These are phyloP conservation scores for Sutorius eximius DNA, from an alignment of 1,284 basidiomycete species.

Conservation along the genomic window DNA sequence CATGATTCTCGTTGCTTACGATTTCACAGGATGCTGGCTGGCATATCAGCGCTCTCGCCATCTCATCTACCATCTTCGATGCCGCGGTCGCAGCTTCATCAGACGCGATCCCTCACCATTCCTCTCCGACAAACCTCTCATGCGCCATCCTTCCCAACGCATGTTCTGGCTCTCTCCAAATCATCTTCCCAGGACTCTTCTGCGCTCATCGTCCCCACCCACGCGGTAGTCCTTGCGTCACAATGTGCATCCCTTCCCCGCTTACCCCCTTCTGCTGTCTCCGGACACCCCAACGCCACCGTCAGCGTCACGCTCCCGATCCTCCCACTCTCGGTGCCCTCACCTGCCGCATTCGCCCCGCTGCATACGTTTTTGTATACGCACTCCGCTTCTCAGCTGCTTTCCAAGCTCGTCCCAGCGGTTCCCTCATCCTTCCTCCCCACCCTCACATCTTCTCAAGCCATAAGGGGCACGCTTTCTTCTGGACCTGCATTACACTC, in stretches of 20 bases:
- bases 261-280: conserved; percentile 41
- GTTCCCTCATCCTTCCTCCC: conserved; percentile 54
- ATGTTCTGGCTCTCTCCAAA: conserved; percentile 54
- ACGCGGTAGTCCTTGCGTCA: conserved; percentile 56
- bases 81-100: conserved; percentile 47
- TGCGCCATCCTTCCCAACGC: conserved; percentile 50
- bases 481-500: conserved; percentile 48
- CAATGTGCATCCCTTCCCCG: conserved; percentile 59
- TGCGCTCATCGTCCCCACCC: conserved; percentile 51
- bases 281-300: conserved; percentile 36
- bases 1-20: conserved; percentile 5
- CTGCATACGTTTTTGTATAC: conserved; percentile 67
- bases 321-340: conserved; percentile 65
- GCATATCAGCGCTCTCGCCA: conserved; percentile 46
- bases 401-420: conserved; percentile 57
- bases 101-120: conserved; percentile 43
- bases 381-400: conserved; percentile 51
- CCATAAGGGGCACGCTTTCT: conserved; percentile 44
- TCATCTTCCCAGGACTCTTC: conserved; percentile 39
- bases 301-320: conserved; percentile 53
- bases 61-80: conserved; percentile 51
- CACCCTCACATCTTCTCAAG: conserved; percentile 45
- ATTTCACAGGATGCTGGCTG: conserved; percentile 49
- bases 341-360: conserved; percentile 63
- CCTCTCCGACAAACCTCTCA: conserved; percentile 40